Conservation (phyloP, 2,329 filamentous ascomycete genomes). For the Tolypocladium inflatum region DNA sequence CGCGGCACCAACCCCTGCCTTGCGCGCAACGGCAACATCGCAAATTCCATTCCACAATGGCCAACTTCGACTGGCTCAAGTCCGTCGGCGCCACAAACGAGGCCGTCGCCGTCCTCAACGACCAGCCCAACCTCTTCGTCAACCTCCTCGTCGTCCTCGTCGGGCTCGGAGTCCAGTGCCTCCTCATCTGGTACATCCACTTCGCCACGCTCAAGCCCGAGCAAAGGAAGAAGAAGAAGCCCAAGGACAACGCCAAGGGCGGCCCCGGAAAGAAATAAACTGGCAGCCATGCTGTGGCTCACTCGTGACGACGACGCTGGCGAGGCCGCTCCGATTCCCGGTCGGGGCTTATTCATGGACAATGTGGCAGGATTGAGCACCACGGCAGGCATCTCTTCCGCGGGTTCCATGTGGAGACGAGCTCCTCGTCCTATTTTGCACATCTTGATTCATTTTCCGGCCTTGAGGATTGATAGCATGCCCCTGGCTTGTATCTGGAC, state of each 20-base stretch:
- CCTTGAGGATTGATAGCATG: background rate
- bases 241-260: constrained; percentile 10
- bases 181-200: constrained; percentile 49
- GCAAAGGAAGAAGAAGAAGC: constrained; percentile 41
- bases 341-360: background rate
- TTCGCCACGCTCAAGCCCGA: constrained; percentile 51
- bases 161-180: constrained; percentile 33
- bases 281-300: background rate
- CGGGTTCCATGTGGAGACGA: background rate
- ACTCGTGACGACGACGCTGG: background rate
- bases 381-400: background rate
- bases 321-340: background rate
- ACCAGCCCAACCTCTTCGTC: constrained; percentile 50
- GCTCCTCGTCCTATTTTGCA: background rate
- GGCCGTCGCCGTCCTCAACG: constrained; percentile 50
- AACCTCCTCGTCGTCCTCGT: constrained; percentile 46
- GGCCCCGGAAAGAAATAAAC: background rate
- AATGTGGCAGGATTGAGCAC: no score
- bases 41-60: constrained; percentile 21
- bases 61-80: constrained; percentile 47
- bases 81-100: constrained; percentile 47
- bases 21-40: background rate
- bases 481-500: background rate
- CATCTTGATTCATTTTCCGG: background rate
- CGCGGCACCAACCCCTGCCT: background rate